Conservation (phyloP, 805 yeast genomes). For the Myxozyma sirexii region DNA sequence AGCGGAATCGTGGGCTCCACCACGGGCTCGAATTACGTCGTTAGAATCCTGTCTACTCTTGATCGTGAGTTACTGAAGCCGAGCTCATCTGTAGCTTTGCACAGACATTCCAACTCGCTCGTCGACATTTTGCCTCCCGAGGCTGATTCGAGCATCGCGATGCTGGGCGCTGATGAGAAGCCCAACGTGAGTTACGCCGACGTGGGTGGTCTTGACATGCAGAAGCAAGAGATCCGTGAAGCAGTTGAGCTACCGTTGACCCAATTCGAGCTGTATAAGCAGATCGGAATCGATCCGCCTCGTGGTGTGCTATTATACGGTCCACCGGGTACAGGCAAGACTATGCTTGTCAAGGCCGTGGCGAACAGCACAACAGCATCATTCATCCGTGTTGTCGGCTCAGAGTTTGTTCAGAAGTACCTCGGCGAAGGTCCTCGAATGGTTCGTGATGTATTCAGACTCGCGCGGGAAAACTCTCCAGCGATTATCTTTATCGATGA, state of each 20-base stretch:
- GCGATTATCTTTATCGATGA: conserved; percentile 97
- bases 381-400: conserved; percentile 94
- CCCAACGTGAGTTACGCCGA: conserved; percentile 97
- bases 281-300: conserved; percentile 97
- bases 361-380: conserved; percentile 96
- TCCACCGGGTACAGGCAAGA: conserved; percentile 99
- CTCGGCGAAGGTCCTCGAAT: conserved; percentile 99
- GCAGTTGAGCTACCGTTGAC: conserved; percentile 97
- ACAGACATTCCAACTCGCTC: conserved; percentile 96
- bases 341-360: conserved; percentile 98
- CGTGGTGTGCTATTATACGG: conserved; percentile 96
- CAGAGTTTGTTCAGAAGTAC: conserved; percentile 97
- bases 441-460: conserved; percentile 97
- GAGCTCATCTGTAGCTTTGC: conserved; percentile 93
- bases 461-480: conserved; percentile 97
- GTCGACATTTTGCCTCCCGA: conserved; percentile 98
- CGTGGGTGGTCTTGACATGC: conserved; percentile 99
- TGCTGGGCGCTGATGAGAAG: conserved; percentile 90
- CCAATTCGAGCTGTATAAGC: conserved; percentile 93
- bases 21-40: conserved; percentile 96
- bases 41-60: conserved; percentile 87
- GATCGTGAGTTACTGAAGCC: conserved; percentile 94
- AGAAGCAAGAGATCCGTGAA: conserved; percentile 97
- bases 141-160: conserved; percentile 94
- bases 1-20: conserved; percentile 97